A percentile compares a stretch with the other conserved stretches of the same genome.
Evolutionary conservation across 163 green algal genomes (phyloP).

Genomic region (Smithsoniella earleae): DNA sequence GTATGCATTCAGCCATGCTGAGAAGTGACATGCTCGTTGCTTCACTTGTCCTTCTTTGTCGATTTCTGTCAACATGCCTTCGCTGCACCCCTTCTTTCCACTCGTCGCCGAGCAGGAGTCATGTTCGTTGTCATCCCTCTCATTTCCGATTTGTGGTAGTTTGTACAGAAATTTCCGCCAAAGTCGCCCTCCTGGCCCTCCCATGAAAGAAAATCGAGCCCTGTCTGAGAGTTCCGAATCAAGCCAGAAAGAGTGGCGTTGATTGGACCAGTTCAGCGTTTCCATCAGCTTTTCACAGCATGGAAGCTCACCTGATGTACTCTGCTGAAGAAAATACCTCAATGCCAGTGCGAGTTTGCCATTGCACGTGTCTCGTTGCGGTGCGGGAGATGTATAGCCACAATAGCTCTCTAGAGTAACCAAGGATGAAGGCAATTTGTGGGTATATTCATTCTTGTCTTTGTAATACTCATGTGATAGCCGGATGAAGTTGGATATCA

Average conservation of each 20-base stretch:
- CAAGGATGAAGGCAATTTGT: too few species aligned
- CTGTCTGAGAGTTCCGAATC: constrained; percentile 68
- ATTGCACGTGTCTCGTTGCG: too few species aligned
- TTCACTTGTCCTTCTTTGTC: neutral
- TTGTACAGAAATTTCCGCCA: constrained; percentile 68
- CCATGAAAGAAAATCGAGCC: constrained; percentile 88
- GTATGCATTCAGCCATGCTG: constrained; percentile 29
- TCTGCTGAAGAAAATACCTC: too few species aligned
- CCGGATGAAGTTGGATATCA: constrained; percentile 74
- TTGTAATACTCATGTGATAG: too few species aligned
- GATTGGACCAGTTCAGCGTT: constrained; percentile 31
- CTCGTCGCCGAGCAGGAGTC: too few species aligned
- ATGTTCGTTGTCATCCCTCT: too few species aligned
- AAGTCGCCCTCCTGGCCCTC: constrained; percentile 61
- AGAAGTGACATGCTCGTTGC: neutral
- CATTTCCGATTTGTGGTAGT: constrained; percentile 36
- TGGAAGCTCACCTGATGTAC: too few species aligned
- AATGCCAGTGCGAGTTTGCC: too few species aligned
- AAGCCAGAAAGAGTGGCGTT: constrained; percentile 75
- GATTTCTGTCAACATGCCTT: neutral
- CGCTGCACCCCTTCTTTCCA: too few species aligned
- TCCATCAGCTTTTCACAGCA: neutral
- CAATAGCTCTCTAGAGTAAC: too few species aligned
- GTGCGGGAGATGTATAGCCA: too few species aligned
- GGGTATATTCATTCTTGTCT: too few species aligned